Percentiles rank a stretch among this genome's conserved stretches.
Conservation (phyloP, 2,329 filamentous ascomycete species). For the Arachnopeziza araneosa region DNA sequence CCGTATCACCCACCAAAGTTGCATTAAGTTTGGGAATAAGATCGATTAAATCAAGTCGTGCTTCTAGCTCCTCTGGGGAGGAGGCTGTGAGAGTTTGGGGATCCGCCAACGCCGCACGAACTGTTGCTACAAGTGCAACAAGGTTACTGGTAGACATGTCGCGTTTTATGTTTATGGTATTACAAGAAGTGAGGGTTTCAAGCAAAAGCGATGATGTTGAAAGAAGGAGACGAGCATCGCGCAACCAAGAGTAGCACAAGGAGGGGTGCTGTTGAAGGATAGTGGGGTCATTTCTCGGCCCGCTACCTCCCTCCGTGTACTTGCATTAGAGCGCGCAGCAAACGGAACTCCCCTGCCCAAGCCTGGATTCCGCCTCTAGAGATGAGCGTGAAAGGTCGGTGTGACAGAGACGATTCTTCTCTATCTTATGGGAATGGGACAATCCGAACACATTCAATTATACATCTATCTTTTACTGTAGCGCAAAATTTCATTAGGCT, state of each 20-base stretch:
- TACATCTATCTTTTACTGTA: no score
- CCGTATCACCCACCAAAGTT: slow-evolving; percentile 7
- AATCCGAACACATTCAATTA: no score
- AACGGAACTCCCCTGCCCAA: background rate
- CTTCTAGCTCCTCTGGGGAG: slow-evolving; percentile 5
- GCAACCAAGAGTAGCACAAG: no score
- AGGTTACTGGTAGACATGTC: background rate
- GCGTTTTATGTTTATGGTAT: background rate
- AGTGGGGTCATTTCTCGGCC: background rate
- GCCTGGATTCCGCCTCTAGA: no score
- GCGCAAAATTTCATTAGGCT: no score
- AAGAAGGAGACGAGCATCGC: no score
- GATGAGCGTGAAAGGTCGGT: no score
- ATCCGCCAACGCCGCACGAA: background rate
- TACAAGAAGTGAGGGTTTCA: background rate
- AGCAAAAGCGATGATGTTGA: background rate
- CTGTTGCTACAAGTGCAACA: background rate
- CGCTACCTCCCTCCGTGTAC: background rate
- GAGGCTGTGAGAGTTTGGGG: background rate
- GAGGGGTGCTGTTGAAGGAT: background rate
- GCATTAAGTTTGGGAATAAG: slow-evolving; percentile 10
- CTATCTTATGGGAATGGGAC: no score
- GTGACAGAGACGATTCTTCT: no score
- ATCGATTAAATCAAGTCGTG: slow-evolving; percentile 15
- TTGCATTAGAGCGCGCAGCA: background rate